Conservation (phyloP, 164 flowering plant genomes). For the Houttuynia cordata region DNA sequence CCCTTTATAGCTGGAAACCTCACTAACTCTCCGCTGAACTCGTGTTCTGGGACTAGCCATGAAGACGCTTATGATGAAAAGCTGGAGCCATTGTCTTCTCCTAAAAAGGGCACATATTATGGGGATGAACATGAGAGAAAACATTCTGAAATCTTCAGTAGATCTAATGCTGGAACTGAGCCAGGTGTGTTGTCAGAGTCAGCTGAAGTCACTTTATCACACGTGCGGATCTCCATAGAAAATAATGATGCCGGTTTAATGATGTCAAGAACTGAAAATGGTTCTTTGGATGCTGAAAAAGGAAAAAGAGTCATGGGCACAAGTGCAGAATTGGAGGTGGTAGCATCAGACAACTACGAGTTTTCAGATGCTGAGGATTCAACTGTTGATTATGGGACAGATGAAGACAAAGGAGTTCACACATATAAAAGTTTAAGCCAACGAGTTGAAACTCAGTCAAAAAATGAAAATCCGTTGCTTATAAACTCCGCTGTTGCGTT, state of each 20-base stretch:
- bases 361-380: slow-evolving; percentile 68
- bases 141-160: not conserved
- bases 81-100: not conserved
- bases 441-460: slow-evolving; percentile 8
- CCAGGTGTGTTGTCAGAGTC: not conserved
- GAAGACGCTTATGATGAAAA: slow-evolving; percentile 2
- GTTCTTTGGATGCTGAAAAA: slow-evolving; percentile 7
- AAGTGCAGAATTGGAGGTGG: slow-evolving; percentile 24
- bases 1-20: not conserved
- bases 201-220: not conserved
- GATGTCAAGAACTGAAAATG: not conserved
- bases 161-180: not conserved
- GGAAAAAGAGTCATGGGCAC: slow-evolving; percentile 13
- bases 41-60: not conserved
- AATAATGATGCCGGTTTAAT: slow-evolving; percentile 1
- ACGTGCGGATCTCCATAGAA: not conserved
- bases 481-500: slow-evolving; percentile 58
- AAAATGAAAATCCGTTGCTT: slow-evolving; percentile 38
- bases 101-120: not conserved
- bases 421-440: slow-evolving; percentile 9
- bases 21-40: not conserved
- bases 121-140: slow-evolving; percentile 2
- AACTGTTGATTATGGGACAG: slow-evolving; percentile 39
- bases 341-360: slow-evolving; percentile 25
- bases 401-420: slow-evolving; percentile 29